Conservation (phyloP, 768 basidiomycete species). For the Mycena floridula region DNA sequence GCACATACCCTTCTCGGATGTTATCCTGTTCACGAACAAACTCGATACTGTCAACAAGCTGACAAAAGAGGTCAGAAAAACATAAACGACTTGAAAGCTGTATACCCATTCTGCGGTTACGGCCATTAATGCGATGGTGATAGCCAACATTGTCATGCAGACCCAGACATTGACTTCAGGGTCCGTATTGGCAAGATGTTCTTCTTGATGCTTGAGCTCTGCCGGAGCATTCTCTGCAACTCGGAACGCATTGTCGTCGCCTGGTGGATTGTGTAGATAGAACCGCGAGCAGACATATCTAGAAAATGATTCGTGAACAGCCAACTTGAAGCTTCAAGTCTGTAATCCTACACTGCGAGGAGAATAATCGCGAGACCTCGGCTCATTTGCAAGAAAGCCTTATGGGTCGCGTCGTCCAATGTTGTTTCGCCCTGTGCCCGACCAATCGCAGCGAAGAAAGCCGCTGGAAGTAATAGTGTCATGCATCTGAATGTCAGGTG, state of each 20-base stretch:
- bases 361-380: slow-evolving; percentile 60
- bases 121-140: slow-evolving; percentile 57
- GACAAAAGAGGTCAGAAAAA: not conserved
- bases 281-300: slow-evolving; percentile 66
- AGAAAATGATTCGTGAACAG: not conserved
- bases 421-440: slow-evolving; percentile 18
- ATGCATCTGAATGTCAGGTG: no score
- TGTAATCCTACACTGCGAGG: slow-evolving; percentile 44
- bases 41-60: slow-evolving; percentile 65
- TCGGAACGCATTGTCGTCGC: slow-evolving; percentile 40
- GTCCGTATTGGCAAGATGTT: slow-evolving; percentile 26
- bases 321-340: no score
- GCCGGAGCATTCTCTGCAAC: slow-evolving; percentile 37
- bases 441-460: slow-evolving; percentile 55
- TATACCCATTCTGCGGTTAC: slow-evolving; percentile 65
- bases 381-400: slow-evolving; percentile 52
- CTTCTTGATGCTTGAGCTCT: slow-evolving; percentile 34
- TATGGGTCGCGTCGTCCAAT: slow-evolving; percentile 30
- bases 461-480: slow-evolving; percentile 54
- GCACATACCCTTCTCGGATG: slow-evolving; percentile 48
- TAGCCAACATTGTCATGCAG: slow-evolving; percentile 43
- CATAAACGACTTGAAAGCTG: slow-evolving; percentile 10
- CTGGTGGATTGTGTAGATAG: slow-evolving; percentile 67
- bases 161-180: slow-evolving; percentile 63
- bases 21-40: slow-evolving; percentile 34